phyloP scores from a whole-genome alignment of 2,329 filamentous ascomycete genomes.

The Zymoseptoria brevis region DNA sequence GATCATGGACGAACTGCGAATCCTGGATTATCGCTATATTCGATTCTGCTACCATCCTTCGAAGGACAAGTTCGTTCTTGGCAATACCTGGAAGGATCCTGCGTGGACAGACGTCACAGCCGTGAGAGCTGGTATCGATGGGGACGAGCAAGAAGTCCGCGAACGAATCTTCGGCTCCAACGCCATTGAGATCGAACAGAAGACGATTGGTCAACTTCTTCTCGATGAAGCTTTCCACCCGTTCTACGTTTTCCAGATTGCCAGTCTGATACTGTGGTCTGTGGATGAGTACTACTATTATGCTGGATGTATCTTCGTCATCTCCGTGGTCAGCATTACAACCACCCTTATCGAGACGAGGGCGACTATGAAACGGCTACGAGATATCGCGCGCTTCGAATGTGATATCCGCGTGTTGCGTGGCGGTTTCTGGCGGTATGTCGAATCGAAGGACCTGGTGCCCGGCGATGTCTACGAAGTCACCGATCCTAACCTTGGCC shows the following conservation, averaged over 20 bases:
- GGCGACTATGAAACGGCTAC: conserved; percentile 81
- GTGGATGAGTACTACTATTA: conserved; percentile 98
- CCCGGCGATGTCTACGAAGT: conserved; percentile 96
- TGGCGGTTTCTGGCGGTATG: conserved; percentile 90
- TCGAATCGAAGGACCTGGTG: conserved; percentile 79
- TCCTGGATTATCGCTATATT: conserved; percentile 87
- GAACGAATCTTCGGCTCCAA: conserved; percentile 86
- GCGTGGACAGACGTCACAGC: conserved; percentile 70
- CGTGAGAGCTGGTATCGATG: conserved; percentile 73
- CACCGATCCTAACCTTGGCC: conserved; percentile 79
- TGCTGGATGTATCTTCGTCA: conserved; percentile 85
- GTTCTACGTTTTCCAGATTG: conserved; percentile 97
- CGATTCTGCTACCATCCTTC: conserved; percentile 84
- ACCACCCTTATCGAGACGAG: conserved; percentile 86
- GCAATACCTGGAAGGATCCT: conserved; percentile 90
- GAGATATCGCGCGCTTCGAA: conserved; percentile 88
- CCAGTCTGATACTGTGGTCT: conserved; percentile 89
- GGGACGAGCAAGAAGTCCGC: conserved; percentile 75
- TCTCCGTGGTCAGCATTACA: conserved; percentile 85
- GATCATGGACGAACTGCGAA: conserved; percentile 64
- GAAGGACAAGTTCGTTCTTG: conserved; percentile 79
- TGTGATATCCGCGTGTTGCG: conserved; percentile 90
- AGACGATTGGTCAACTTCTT: conserved; percentile 71
- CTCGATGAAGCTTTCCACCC: conserved; percentile 95
- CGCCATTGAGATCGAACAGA: conserved; percentile 86